Percentiles rank a stretch among this genome's conserved stretches.
These are phyloP conservation scores for Allium sativum DNA, from an alignment of 106 monocot species.

Conservation along the genomic window DNA sequence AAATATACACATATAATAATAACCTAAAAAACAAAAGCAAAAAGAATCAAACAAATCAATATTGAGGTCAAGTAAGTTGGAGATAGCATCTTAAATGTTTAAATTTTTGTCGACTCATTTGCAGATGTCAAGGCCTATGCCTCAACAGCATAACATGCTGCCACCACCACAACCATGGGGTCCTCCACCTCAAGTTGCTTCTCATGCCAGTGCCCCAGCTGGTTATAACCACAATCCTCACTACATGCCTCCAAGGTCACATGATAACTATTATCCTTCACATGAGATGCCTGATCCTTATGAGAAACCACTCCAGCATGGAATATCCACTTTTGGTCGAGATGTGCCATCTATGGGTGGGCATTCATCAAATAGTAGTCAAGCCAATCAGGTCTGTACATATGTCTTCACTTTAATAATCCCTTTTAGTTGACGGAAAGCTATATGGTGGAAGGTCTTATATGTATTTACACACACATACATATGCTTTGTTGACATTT, in stretches of 20 bases:
- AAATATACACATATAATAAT: too few relatives aligned
- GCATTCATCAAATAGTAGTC: slow-evolving; percentile 21
- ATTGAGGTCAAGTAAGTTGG: too few relatives aligned
- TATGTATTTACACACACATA: not conserved
- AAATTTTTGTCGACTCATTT: slow-evolving; percentile 15
- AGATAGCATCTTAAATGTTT: too few relatives aligned
- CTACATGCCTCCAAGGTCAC: slow-evolving; percentile 53
- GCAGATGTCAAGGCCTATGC: slow-evolving; percentile 9
- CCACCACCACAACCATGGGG: slow-evolving; percentile 66
- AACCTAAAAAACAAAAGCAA: too few relatives aligned
- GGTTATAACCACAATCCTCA: slow-evolving; percentile 57
- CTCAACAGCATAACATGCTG: slow-evolving; percentile 46
- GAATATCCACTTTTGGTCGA: slow-evolving; percentile 64
- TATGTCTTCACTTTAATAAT: not conserved
- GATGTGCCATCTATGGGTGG: slow-evolving; percentile 39
- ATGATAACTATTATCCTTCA: slow-evolving; percentile 61
- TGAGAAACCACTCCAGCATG: slow-evolving; percentile 68
- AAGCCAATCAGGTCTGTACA: slow-evolving; percentile 57
- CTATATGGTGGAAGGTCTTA: not conserved
- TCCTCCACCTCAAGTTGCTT: slow-evolving; percentile 47
- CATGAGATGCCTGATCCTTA: slow-evolving; percentile 39
- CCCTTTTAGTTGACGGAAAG: not conserved
- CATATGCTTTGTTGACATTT: not conserved
- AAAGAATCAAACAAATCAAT: too few relatives aligned
- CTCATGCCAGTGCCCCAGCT: slow-evolving; percentile 21